phyloP scores from a whole-genome alignment of 768 basidiomycete species.

The Leucosporidium yakuticum region DNA sequence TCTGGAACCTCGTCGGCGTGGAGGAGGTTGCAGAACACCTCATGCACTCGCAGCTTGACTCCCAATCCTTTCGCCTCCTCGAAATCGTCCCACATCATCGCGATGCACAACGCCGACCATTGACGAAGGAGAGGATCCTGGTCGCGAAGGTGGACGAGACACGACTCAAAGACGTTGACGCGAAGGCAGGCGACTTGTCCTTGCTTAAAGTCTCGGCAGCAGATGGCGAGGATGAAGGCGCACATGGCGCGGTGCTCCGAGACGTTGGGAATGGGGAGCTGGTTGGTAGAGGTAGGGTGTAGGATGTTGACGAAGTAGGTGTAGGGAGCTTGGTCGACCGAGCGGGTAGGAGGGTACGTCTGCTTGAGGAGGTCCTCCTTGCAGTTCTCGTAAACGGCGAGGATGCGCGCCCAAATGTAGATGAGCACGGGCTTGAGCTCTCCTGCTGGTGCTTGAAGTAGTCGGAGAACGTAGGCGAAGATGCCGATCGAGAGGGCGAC shows the following conservation, averaged over 20 bases:
- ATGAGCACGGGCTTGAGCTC: slow-evolving; percentile 96
- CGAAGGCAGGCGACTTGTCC: slow-evolving; percentile 82
- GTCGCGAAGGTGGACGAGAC: slow-evolving; percentile 75
- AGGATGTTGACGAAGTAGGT: slow-evolving; percentile 79
- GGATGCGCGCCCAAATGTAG: slow-evolving; percentile 97
- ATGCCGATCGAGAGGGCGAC: slow-evolving; percentile 93
- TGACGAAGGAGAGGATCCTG: slow-evolving; percentile 88
- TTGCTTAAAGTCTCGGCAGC: slow-evolving; percentile 78
- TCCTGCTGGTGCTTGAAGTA: slow-evolving; percentile 87
- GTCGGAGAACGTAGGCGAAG: slow-evolving; percentile 95
- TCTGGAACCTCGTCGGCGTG: slow-evolving; percentile 78
- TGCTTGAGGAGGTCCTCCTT: slow-evolving; percentile 82
- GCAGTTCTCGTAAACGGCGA: slow-evolving; percentile 90
- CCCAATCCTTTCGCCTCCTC: slow-evolving; percentile 84
- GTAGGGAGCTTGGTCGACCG: slow-evolving; percentile 43
- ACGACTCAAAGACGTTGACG: slow-evolving; percentile 74
- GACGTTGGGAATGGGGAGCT: slow-evolving; percentile 67
- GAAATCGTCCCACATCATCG: slow-evolving; percentile 86
- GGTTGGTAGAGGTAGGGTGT: slow-evolving; percentile 44
- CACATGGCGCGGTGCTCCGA: slow-evolving; percentile 98
- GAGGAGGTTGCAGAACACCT: slow-evolving; percentile 69
- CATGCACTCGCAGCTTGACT: slow-evolving; percentile 63
- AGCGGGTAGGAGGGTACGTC: slow-evolving; percentile 42
- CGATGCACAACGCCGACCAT: slow-evolving; percentile 89
- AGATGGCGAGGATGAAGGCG: slow-evolving; percentile 84